Evolutionary conservation across 1,284 basidiomycete genomes (phyloP).

Genomic region (Cryptococcus sp.): DNA sequence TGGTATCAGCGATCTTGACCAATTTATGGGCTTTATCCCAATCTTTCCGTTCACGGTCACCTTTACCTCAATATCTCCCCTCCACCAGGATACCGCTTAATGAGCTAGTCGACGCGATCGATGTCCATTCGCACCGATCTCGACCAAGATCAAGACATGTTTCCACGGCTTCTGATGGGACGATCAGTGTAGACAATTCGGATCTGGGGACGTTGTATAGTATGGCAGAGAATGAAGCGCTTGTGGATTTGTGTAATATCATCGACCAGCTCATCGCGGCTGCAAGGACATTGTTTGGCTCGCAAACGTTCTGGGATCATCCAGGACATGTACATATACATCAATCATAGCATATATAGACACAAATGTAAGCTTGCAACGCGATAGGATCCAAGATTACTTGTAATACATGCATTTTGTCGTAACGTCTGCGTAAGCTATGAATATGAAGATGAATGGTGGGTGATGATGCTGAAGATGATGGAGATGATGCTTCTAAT

Average conservation of each 20-base stretch:
- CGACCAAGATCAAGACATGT: neutral
- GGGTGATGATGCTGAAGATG: no score
- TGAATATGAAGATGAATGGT: no score
- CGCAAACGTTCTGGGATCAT: slow-evolving; percentile 31
- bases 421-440: no score
- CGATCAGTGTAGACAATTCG: slow-evolving; percentile 10
- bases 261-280: slow-evolving; percentile 45
- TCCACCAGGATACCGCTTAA: slow-evolving; percentile 45
- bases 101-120: slow-evolving; percentile 39
- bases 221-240: slow-evolving; percentile 47
- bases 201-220: slow-evolving; percentile 45
- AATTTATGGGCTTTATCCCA: slow-evolving; percentile 50
- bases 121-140: slow-evolving; percentile 32
- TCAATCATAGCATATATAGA: no score
- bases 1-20: slow-evolving; percentile 48
- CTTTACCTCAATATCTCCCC: slow-evolving; percentile 52
- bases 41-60: slow-evolving; percentile 47
- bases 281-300: slow-evolving; percentile 42
- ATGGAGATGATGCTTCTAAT: no score
- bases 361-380: no score
- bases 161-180: slow-evolving; percentile 3
- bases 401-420: no score
- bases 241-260: slow-evolving; percentile 40
- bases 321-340: neutral
- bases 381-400: no score